Conservation (phyloP, 495 filamentous ascomycete species). For the Pseudoneurospora amorphoporcata region DNA sequence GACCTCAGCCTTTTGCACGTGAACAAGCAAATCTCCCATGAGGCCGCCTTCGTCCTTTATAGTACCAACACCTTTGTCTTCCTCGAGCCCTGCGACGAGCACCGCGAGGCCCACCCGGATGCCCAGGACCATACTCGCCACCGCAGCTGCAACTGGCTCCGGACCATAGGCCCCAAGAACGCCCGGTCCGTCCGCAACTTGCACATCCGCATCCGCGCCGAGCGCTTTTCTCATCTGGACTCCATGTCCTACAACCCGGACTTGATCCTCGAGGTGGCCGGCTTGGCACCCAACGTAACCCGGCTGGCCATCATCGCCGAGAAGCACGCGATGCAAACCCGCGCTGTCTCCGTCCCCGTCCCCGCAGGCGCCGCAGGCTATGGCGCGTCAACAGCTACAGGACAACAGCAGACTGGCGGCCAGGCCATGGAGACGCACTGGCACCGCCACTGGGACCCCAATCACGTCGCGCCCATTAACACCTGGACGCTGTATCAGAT, state of each 20-base stretch:
- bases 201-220: constrained; percentile 9
- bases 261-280: constrained; percentile 1
- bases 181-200: constrained; percentile 5
- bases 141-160: constrained; percentile 3
- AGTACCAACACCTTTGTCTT: constrained; percentile 12
- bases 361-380: neutral
- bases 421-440: neutral
- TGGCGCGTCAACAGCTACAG: neutral
- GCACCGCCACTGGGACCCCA: constrained; percentile 1
- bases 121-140: neutral
- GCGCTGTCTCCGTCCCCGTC: neutral
- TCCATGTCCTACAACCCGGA: neutral
- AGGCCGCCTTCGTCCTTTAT: constrained; percentile 10
- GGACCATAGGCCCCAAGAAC: neutral
- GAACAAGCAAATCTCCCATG: constrained; percentile 2
- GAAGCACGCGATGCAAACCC: neutral
- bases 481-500: neutral
- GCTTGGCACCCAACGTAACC: constrained; percentile 1
- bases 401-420: neutral
- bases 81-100: constrained; percentile 11
- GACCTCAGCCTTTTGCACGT: constrained; percentile 7
- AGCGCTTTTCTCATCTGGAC: neutral
- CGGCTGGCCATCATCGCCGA: constrained; percentile 7
- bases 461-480: neutral
- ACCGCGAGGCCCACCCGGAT: neutral